A percentile compares a stretch with the other conserved stretches of the same genome.
Conservation (phyloP, 768 basidiomycete genomes). For the Rhodotorula kratochvilovae region DNA sequence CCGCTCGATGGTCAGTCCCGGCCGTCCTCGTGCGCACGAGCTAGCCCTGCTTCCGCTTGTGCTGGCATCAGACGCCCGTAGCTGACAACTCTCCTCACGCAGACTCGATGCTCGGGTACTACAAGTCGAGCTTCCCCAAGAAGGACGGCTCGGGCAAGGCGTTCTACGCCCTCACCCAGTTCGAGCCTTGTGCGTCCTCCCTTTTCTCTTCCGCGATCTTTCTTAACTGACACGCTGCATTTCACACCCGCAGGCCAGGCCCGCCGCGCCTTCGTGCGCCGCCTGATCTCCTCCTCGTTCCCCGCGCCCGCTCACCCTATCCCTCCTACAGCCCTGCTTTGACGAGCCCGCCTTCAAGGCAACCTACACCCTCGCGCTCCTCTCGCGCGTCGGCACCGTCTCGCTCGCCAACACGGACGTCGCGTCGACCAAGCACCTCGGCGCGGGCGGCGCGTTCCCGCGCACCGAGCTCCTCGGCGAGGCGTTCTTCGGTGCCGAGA, state of each 20-base stretch:
- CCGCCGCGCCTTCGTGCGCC: slow-evolving; percentile 45
- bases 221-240: neutral
- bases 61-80: neutral
- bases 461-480: slow-evolving; percentile 41
- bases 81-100: neutral
- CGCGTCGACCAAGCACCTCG: slow-evolving; percentile 56
- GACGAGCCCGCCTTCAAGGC: slow-evolving; percentile 90
- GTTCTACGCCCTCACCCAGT: slow-evolving; percentile 72
- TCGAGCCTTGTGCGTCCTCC: slow-evolving; percentile 60
- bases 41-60: too few relatives aligned
- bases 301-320: neutral
- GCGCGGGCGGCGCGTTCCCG: slow-evolving; percentile 38
- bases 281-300: too few relatives aligned
- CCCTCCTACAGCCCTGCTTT: slow-evolving; percentile 62
- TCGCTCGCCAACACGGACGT: slow-evolving; percentile 84
- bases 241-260: slow-evolving; percentile 18
- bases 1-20: slow-evolving; percentile 61
- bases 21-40: too few relatives aligned
- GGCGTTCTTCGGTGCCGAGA: slow-evolving; percentile 43
- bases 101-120: slow-evolving; percentile 36
- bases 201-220: neutral
- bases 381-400: slow-evolving; percentile 67
- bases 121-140: slow-evolving; percentile 36
- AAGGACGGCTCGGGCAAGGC: slow-evolving; percentile 43
- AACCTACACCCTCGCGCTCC: slow-evolving; percentile 54